Conservation (phyloP, 2,329 filamentous ascomycete species). For the Scedosporium dehoogii region DNA sequence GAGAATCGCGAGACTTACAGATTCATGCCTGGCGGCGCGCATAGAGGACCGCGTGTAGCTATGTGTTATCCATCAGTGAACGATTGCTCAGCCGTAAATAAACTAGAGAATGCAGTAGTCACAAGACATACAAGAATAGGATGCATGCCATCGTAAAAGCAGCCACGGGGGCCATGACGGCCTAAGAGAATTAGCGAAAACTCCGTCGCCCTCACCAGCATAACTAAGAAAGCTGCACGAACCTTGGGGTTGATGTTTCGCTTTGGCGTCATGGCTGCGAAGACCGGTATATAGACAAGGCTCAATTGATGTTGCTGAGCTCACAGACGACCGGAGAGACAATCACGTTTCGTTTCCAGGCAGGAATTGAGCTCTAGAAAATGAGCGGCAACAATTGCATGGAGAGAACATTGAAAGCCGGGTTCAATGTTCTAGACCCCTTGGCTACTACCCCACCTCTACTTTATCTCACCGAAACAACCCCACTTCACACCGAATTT, state of each 20-base stretch:
- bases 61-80: not conserved
- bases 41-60: conserved; percentile 34
- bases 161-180: conserved; percentile 37
- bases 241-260: conserved; percentile 10
- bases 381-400: not conserved
- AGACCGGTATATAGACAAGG: not conserved
- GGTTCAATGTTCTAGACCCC: not conserved
- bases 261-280: conserved; percentile 6
- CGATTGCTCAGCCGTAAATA: conserved; percentile 4
- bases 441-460: not conserved
- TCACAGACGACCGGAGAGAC: not conserved
- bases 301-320: conserved; percentile 15
- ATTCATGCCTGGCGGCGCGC: conserved; percentile 24
- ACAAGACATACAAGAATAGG: conserved; percentile 31
- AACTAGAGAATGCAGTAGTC: not conserved
- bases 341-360: not conserved
- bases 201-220: not conserved
- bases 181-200: conserved; percentile 19
- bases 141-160: conserved; percentile 45
- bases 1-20: conserved; percentile 14
- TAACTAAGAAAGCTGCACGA: not conserved
- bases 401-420: not conserved
- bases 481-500: not conserved
- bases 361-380: too few relatives aligned
- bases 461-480: not conserved